A percentile compares a stretch with the other conserved stretches of the same genome.
These are phyloP conservation scores for Pelargonium citronellum DNA, from an alignment of 441 rosid genomes.

Conservation along the genomic window DNA sequence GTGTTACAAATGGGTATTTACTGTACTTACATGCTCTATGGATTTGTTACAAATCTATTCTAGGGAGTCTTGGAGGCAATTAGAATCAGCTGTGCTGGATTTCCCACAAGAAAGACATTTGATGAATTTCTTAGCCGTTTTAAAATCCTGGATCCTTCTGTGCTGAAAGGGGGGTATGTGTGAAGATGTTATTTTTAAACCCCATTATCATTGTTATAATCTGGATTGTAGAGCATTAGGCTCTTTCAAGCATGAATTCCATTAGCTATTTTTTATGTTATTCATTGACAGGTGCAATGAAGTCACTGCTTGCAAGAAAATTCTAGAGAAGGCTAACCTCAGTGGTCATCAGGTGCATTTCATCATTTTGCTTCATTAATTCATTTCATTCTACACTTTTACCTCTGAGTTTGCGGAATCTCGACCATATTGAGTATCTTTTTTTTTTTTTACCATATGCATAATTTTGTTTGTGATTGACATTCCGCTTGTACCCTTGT, in stretches of 20 bases:
- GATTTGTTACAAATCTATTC: constrained; percentile 16
- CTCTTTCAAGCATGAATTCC: constrained; percentile 11
- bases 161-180: constrained; percentile 49
- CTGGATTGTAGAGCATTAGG: constrained; percentile 10
- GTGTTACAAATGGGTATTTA: constrained; percentile 14
- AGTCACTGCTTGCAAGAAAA: constrained; percentile 63
- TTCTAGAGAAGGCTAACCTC: constrained; percentile 69
- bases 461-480: no score
- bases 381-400: neutral
- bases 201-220: constrained; percentile 9
- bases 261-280: constrained; percentile 14
- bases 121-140: constrained; percentile 68
- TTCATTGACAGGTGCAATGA: constrained; percentile 47
- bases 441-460: no score
- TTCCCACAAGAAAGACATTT: constrained; percentile 81
- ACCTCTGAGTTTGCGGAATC: neutral
- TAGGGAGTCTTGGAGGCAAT: constrained; percentile 99
- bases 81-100: constrained; percentile 98
- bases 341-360: constrained; percentile 79
- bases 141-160: constrained; percentile 57
- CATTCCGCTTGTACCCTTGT: no score
- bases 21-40: constrained; percentile 11
- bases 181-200: constrained; percentile 5
- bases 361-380: neutral
- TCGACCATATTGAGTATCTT: no score